phyloP scores from a whole-genome alignment of 192 early-diverging fungal species.

The Coemansia sp. region DNA sequence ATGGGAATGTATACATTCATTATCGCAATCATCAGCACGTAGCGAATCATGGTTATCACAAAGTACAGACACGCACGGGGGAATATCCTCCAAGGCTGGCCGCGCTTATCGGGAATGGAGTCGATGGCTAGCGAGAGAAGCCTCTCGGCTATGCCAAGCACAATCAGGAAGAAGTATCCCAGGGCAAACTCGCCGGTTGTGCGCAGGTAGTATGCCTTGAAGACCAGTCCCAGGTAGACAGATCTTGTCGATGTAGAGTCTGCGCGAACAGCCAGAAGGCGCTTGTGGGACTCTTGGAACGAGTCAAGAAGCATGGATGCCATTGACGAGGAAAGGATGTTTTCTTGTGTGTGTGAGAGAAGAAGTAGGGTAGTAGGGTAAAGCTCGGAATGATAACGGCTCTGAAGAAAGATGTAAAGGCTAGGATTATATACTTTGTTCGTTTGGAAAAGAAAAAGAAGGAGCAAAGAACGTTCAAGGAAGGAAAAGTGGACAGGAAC shows the following conservation, averaged over 20 bases:
- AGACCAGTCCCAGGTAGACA: slow-evolving; percentile 45
- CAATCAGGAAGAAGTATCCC: slow-evolving; percentile 48
- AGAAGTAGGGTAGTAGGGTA: neutral
- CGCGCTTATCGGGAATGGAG: slow-evolving; percentile 48
- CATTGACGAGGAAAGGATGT: slow-evolving; percentile 10
- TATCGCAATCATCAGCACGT: slow-evolving; percentile 52
- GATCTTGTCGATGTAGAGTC: neutral
- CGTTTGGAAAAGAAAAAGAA: slow-evolving; percentile 18
- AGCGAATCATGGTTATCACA: slow-evolving; percentile 47
- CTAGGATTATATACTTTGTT: neutral
- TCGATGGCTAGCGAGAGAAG: slow-evolving; percentile 42
- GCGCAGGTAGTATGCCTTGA: slow-evolving; percentile 39
- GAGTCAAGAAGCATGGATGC: slow-evolving; percentile 15
- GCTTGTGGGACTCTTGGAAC: slow-evolving; percentile 29
- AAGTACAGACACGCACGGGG: slow-evolving; percentile 51
- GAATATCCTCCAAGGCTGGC: slow-evolving; percentile 53
- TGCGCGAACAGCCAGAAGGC: slow-evolving; percentile 23
- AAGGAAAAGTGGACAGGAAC: slow-evolving; percentile 11
- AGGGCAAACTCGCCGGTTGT: slow-evolving; percentile 35
- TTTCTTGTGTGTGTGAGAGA: neutral
- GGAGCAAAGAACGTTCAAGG: slow-evolving; percentile 20
- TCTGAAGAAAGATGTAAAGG: too few species aligned
- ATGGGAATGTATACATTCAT: slow-evolving; percentile 40
- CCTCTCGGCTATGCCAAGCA: slow-evolving; percentile 47
- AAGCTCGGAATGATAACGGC: too few species aligned